Percentiles rank a stretch among this genome's conserved stretches.
Evolutionary conservation across 2,329 filamentous ascomycete genomes (phyloP).

Genomic region (Neoscytalidium dimidiatum): DNA sequence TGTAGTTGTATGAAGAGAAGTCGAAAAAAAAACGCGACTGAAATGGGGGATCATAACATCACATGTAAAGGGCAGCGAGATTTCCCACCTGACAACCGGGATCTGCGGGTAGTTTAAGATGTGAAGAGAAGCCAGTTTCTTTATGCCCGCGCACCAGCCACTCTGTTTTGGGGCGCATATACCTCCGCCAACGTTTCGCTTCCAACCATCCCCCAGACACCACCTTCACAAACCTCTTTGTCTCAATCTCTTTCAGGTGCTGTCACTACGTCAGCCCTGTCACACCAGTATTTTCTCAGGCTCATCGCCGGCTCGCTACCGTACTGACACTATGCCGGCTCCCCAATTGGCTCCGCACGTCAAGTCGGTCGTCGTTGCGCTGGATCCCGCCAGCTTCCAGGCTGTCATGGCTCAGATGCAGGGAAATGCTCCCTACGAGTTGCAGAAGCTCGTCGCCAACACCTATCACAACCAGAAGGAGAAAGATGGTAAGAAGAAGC

Average conservation of each 20-base stretch:
- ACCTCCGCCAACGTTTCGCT: not conserved
- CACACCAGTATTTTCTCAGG: not conserved
- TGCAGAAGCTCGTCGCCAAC: not conserved
- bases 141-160: not conserved
- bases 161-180: not conserved
- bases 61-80: not conserved
- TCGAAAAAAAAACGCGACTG: not conserved
- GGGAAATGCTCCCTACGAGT: not conserved
- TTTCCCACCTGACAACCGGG: too few relatives aligned
- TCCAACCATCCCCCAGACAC: not conserved
- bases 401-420: not conserved
- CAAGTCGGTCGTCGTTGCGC: not conserved
- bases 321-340: not conserved
- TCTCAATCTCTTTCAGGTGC: not conserved
- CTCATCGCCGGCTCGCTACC: not conserved
- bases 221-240: constrained; percentile 3
- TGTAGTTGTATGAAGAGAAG: not conserved
- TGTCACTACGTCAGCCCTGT: not conserved
- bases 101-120: not conserved
- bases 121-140: not conserved
- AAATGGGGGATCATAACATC: too few relatives aligned
- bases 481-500: constrained; percentile 20
- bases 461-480: not conserved
- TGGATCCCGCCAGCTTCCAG: not conserved
- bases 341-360: not conserved